These are phyloP conservation scores for Coprinellus micaceus DNA, from an alignment of 768 basidiomycete genomes.

Conservation along the genomic window DNA sequence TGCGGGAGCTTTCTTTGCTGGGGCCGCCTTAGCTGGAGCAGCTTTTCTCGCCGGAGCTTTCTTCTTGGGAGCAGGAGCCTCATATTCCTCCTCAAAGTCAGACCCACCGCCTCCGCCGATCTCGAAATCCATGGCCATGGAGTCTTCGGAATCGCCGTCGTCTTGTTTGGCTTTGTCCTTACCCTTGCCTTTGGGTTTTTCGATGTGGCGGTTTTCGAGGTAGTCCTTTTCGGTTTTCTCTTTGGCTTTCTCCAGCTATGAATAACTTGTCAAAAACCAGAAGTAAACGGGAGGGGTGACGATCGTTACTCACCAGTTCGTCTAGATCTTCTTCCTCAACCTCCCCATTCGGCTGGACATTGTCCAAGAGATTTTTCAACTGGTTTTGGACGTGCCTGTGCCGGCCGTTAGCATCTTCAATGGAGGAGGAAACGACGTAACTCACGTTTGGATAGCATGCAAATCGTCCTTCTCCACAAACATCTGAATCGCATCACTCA, in stretches of 20 bases:
- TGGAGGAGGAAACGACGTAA: conserved; percentile 14
- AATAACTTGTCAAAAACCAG: not conserved
- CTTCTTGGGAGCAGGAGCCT: conserved; percentile 42
- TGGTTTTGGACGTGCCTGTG: conserved; percentile 62
- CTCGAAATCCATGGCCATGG: conserved; percentile 77
- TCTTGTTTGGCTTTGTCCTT: conserved; percentile 54
- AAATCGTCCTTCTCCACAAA: conserved; percentile 98
- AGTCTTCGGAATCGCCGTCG: conserved; percentile 62
- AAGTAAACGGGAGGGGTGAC: not conserved
- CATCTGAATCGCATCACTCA: conserved; percentile 91
- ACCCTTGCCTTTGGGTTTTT: conserved; percentile 20
- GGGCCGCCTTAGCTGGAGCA: conserved; percentile 28
- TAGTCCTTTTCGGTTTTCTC: conserved; percentile 66
- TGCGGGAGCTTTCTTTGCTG: conserved; percentile 35
- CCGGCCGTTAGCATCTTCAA: not conserved
- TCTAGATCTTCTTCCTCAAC: conserved; percentile 73
- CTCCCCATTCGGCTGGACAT: conserved; percentile 61
- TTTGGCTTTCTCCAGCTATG: conserved; percentile 66
- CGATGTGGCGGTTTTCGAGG: conserved; percentile 39
- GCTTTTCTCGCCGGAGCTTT: conserved; percentile 18
- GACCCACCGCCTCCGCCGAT: conserved; percentile 40
- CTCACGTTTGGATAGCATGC: conserved; percentile 85
- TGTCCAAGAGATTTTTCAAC: conserved; percentile 61
- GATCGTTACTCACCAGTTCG: conserved; percentile 50
- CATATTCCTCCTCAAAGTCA: conserved; percentile 50